A percentile compares a stretch with the other conserved stretches of the same genome.
Evolutionary conservation across 257 asterid species (phyloP).

Genomic region (Handroanthus guayacan): DNA sequence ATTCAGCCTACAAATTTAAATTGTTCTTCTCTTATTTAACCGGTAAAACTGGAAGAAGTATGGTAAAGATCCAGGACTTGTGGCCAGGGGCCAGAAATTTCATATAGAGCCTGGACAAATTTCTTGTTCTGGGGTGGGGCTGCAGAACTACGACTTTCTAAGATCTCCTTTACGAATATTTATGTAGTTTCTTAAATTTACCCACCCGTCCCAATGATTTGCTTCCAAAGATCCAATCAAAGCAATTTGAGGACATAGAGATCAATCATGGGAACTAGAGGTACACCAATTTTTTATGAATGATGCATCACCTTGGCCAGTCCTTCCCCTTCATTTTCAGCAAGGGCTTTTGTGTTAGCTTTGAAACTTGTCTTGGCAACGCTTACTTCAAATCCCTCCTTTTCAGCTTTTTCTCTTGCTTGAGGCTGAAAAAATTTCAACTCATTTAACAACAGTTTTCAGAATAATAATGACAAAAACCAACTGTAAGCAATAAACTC

Average conservation of each 20-base stretch:
- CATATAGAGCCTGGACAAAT: background rate
- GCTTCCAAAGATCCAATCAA: slow-evolving; percentile 8
- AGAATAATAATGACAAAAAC: background rate
- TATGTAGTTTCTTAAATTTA: background rate
- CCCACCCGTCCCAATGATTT: background rate
- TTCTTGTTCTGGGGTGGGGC: background rate
- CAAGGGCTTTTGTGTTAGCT: slow-evolving; percentile 94
- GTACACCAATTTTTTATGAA: slow-evolving; percentile 29
- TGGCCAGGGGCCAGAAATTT: background rate
- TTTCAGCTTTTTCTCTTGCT: slow-evolving; percentile 87
- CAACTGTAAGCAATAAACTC: background rate
- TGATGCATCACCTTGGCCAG: slow-evolving; percentile 72
- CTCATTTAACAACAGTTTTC: slow-evolving; percentile 27
- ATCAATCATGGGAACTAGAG: slow-evolving; percentile 25
- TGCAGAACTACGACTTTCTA: too few species aligned
- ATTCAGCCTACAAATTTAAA: slow-evolving; percentile 28
- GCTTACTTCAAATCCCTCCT: slow-evolving; percentile 87
- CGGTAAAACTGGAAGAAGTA: slow-evolving; percentile 11
- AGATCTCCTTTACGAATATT: background rate
- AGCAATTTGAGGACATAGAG: background rate
- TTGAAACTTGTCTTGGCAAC: slow-evolving; percentile 88
- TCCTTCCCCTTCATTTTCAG: slow-evolving; percentile 96
- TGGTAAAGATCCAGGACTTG: background rate
- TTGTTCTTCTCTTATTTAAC: slow-evolving; percentile 11
- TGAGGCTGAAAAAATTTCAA: slow-evolving; percentile 66